Conservation (phyloP, 2,329 filamentous ascomycete genomes). For the Cladorrhinum sp. region DNA sequence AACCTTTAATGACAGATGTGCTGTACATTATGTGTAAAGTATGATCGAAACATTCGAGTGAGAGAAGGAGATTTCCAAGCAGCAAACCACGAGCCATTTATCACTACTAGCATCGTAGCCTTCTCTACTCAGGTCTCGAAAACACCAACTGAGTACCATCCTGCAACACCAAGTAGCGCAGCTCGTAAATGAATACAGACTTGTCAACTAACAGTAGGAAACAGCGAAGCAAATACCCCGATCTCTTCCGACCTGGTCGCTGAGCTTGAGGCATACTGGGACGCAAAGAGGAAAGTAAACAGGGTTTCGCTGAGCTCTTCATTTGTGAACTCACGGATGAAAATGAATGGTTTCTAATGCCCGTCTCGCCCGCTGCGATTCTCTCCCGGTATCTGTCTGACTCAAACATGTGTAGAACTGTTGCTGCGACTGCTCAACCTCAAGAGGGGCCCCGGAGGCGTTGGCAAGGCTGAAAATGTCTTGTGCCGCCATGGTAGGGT, state of each 20-base stretch:
- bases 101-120: too few relatives aligned
- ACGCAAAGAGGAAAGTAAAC: constrained; percentile 54
- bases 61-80: too few relatives aligned
- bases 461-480: too few relatives aligned
- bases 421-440: too few relatives aligned
- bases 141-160: constrained; percentile 20
- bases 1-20: too few relatives aligned
- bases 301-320: constrained; percentile 49
- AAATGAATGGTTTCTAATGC: constrained; percentile 42
- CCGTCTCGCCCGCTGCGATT: constrained; percentile 54
- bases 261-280: constrained; percentile 52
- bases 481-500: not conserved
- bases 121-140: constrained; percentile 5
- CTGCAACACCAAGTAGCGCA: not conserved
- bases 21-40: too few relatives aligned
- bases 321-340: constrained; percentile 50
- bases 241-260: constrained; percentile 51
- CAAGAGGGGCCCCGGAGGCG: too few relatives aligned
- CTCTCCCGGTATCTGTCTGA: constrained; percentile 64
- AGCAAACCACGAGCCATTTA: too few relatives aligned
- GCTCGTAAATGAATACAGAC: constrained; percentile 34
- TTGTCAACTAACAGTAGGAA: constrained; percentile 44
- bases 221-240: constrained; percentile 47
- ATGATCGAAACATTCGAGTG: too few relatives aligned
- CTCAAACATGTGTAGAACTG: constrained; percentile 66